These are phyloP conservation scores for Hirschioporus abietinus DNA, from an alignment of 768 basidiomycete genomes.

Conservation along the genomic window DNA sequence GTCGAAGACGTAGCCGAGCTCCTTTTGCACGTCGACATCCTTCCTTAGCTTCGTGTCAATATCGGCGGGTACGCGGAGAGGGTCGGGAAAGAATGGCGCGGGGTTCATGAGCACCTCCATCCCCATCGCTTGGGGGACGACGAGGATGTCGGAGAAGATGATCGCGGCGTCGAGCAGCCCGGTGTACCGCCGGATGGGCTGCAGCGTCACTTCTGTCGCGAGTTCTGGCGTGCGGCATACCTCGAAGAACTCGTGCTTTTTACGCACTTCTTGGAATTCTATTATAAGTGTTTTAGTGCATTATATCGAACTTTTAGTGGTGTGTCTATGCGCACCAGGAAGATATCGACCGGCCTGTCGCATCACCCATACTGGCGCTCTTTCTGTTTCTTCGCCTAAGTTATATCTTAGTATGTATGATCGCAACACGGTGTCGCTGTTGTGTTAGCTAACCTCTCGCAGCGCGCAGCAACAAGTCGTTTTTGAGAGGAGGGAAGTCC, in stretches of 20 bases:
- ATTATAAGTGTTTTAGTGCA: conserved; percentile 8
- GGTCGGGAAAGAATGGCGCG: conserved; percentile 83
- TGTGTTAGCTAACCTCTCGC: conserved; percentile 55
- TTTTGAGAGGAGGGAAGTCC: conserved; percentile 69
- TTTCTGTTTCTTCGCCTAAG: conserved; percentile 76
- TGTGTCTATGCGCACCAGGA: conserved; percentile 56
- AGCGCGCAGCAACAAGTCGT: conserved; percentile 86
- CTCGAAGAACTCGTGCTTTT: conserved; percentile 89
- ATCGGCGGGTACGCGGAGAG: conserved; percentile 74
- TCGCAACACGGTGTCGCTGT: conserved; percentile 4
- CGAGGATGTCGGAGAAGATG: conserved; percentile 98
- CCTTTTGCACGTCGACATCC: conserved; percentile 70
- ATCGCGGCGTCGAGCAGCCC: conserved; percentile 92
- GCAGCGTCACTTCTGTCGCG: conserved; percentile 85
- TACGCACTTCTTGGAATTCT: conserved; percentile 90
- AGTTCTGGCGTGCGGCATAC: conserved; percentile 89
- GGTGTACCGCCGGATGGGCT: conserved; percentile 85
- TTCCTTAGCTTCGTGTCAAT: conserved; percentile 46
- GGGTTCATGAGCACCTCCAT: conserved; percentile 95
- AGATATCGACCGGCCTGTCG: conserved; percentile 94
- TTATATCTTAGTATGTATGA: conserved; percentile 2
- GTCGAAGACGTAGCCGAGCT: conserved; percentile 87
- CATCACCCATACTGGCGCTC: conserved; percentile 99
- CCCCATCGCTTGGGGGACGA: conserved; percentile 96
- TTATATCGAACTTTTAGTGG: conserved; percentile 10